A percentile compares a stretch with the other conserved stretches of the same genome.
Conservation (phyloP, 768 basidiomycete genomes). For the Tremella mesenterica region DNA sequence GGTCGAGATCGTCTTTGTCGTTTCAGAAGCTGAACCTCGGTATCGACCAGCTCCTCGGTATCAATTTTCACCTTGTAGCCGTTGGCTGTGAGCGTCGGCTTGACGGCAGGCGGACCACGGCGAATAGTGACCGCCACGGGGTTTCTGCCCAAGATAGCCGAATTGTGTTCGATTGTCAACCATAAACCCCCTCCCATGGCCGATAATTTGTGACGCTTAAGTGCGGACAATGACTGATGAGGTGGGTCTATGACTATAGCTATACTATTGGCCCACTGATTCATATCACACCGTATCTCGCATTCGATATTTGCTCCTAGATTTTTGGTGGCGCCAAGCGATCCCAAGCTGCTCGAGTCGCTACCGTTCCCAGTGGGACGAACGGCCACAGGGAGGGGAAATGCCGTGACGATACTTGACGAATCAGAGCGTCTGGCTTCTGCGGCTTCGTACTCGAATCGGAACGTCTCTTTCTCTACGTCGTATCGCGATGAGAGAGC, state of each 20-base stretch:
- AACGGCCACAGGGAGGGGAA: constrained; percentile 32
- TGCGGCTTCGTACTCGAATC: constrained; percentile 62
- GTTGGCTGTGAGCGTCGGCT: constrained; percentile 77
- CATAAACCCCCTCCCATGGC: constrained; percentile 84
- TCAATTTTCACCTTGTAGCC: constrained; percentile 77
- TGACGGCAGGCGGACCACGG: constrained; percentile 54
- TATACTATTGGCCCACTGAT: constrained; percentile 59
- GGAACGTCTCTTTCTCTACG: constrained; percentile 70
- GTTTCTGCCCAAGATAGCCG: constrained; percentile 68
- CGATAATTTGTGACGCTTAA: constrained; percentile 79
- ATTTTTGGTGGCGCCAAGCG: constrained; percentile 22
- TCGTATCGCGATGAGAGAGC: constrained; percentile 70
- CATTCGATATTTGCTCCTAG: constrained; percentile 59
- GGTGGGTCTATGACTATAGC: constrained; percentile 73
- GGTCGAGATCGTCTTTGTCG: constrained; percentile 83
- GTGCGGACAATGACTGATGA: constrained; percentile 68
- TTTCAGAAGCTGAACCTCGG: constrained; percentile 70
- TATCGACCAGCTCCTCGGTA: constrained; percentile 75
- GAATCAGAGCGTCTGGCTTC: constrained; percentile 44
- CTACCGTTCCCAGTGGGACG: constrained; percentile 46
- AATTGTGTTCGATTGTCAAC: constrained; percentile 81
- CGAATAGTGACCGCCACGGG: constrained; percentile 66
- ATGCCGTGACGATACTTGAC: constrained; percentile 33
- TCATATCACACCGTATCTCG: constrained; percentile 82
- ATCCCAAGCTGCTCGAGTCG: constrained; percentile 19